Evolutionary conservation across 495 filamentous ascomycete genomes (phyloP).

Genomic region (Penicillium mononematosum): DNA sequence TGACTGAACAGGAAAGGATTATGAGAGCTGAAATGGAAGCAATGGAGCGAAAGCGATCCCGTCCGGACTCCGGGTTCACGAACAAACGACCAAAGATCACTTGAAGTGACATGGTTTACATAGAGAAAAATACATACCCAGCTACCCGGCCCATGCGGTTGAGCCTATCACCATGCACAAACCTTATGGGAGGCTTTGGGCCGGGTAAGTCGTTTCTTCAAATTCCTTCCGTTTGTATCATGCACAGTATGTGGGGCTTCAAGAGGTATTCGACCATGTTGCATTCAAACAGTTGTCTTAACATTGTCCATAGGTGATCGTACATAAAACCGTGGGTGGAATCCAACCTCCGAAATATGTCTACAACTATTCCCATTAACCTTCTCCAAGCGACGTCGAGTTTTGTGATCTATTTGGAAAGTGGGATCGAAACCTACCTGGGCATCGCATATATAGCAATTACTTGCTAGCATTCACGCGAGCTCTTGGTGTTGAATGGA

Average conservation of each 20-base stretch:
- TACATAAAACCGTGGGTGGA: not conserved
- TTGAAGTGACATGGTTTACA: conserved; percentile 14
- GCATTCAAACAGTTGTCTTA: not conserved
- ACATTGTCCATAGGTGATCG: not conserved
- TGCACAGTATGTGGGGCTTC: not conserved
- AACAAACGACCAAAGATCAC: conserved; percentile 40
- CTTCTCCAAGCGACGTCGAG: not conserved
- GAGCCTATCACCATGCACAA: not conserved
- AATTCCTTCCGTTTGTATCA: not conserved
- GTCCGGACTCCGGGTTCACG: conserved; percentile 32
- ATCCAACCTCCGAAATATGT: not conserved
- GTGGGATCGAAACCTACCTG: not conserved
- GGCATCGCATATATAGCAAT: not conserved
- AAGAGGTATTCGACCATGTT: not conserved
- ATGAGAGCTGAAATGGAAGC: conserved; percentile 78
- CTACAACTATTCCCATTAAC: not conserved
- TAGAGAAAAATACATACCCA: not conserved
- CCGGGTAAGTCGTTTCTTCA: not conserved
- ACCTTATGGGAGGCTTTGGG: not conserved
- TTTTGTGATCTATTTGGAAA: too few relatives aligned
- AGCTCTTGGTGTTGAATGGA: too few relatives aligned
- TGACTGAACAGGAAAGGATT: conserved; percentile 86
- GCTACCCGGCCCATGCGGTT: not conserved
- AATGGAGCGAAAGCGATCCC: conserved; percentile 64
- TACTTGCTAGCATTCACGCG: too few relatives aligned